phyloP scores from a whole-genome alignment of 1,139 yeast species.

The Suzukiozyma palmioleophila region DNA sequence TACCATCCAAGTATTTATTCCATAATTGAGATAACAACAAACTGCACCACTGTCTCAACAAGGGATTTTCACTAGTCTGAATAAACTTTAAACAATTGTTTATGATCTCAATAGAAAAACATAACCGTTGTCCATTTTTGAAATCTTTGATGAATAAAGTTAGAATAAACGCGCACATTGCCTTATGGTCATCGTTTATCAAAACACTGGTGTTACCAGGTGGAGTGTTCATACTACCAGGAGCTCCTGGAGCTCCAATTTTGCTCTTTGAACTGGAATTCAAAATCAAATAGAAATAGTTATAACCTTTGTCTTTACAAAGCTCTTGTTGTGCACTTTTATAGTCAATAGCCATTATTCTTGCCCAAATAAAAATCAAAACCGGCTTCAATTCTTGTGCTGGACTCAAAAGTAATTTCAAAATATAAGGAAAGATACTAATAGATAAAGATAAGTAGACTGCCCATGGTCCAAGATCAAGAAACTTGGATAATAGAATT shows the following conservation, averaged over 20 bases:
- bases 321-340: constrained; percentile 88
- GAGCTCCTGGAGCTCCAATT: constrained; percentile 26
- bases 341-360: constrained; percentile 94
- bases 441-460: constrained; percentile 88
- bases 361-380: constrained; percentile 92
- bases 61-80: constrained; percentile 74
- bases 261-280: constrained; percentile 27
- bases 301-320: constrained; percentile 85
- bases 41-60: constrained; percentile 89
- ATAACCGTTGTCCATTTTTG: constrained; percentile 73
- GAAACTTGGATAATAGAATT: constrained; percentile 74
- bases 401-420: constrained; percentile 86
- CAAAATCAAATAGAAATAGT: constrained; percentile 78
- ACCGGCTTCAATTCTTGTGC: constrained; percentile 95
- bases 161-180: constrained; percentile 90
- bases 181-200: constrained; percentile 77
- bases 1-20: constrained; percentile 71
- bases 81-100: constrained; percentile 64
- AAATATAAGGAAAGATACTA: constrained; percentile 93
- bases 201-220: constrained; percentile 20
- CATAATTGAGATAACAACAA: constrained; percentile 75
- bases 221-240: constrained; percentile 16
- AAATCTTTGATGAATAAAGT: constrained; percentile 80
- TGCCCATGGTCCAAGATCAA: constrained; percentile 97
- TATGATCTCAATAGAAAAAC: constrained; percentile 71